Evolutionary conservation across 345 rosid species (phyloP).

Genomic region (Pseudoturritis turrita): DNA sequence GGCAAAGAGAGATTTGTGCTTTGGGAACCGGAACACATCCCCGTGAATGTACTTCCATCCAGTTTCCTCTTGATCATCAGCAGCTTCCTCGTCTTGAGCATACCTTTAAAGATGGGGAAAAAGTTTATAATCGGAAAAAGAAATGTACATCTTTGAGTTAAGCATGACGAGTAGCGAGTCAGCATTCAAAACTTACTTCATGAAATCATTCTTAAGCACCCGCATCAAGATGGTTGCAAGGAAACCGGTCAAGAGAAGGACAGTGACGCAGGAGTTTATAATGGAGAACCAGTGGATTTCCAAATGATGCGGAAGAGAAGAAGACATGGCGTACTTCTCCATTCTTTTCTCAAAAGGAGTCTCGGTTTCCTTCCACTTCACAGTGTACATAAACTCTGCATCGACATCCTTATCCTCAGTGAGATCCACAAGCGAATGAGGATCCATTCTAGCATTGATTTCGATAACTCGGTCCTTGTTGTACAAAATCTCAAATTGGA

Average conservation of each 20-base stretch:
- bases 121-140: neutral
- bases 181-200: conserved; percentile 51
- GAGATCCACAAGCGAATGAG: conserved; percentile 60
- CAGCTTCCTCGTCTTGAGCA: conserved; percentile 86
- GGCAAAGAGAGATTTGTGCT: conserved; percentile 63
- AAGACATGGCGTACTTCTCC: conserved; percentile 80
- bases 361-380: conserved; percentile 87
- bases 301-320: conserved; percentile 87
- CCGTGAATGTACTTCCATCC: conserved; percentile 94
- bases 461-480: conserved; percentile 79
- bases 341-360: conserved; percentile 82
- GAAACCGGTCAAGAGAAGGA: conserved; percentile 85
- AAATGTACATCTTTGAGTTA: neutral
- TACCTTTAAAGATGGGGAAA: conserved; percentile 36
- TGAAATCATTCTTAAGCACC: conserved; percentile 83
- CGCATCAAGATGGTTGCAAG: conserved; percentile 92
- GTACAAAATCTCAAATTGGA: conserved; percentile 65
- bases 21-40: conserved; percentile 81
- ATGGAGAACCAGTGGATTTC: conserved; percentile 95
- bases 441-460: conserved; percentile 67
- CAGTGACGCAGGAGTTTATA: conserved; percentile 86
- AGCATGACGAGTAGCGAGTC: neutral
- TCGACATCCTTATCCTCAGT: conserved; percentile 78
- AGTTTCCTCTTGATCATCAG: conserved; percentile 82
- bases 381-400: conserved; percentile 76